phyloP scores from a whole-genome alignment of 495 filamentous ascomycete species.

The Entonaema liquescens region DNA sequence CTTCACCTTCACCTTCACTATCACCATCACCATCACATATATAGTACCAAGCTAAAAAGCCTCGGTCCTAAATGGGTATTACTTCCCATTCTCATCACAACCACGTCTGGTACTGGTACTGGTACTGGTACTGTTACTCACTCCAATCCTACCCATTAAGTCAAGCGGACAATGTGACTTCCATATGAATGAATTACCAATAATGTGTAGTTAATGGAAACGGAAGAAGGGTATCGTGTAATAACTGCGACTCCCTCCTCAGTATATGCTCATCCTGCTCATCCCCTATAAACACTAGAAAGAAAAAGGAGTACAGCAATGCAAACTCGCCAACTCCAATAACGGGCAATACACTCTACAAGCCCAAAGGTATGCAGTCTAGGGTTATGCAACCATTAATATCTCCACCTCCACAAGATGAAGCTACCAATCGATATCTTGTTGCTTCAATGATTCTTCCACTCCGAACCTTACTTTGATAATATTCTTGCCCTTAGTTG shows the following conservation, averaged over 20 bases:
- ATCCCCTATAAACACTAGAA: slow-evolving; percentile 6
- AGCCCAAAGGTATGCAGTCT: slow-evolving; percentile 15
- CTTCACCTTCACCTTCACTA: no score
- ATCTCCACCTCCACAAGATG: slow-evolving; percentile 9
- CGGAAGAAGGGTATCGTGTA: slow-evolving; percentile 43
- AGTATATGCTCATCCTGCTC: slow-evolving; percentile 15
- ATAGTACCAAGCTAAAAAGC: not conserved
- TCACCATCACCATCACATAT: not conserved
- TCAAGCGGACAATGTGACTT: not conserved
- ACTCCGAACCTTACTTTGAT: slow-evolving; percentile 7
- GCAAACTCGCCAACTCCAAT: slow-evolving; percentile 16
- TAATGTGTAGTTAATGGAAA: slow-evolving; percentile 16
- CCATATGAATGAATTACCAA: slow-evolving; percentile 22
- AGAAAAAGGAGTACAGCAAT: slow-evolving; percentile 28
- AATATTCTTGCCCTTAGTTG: slow-evolving; percentile 1
- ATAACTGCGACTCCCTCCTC: slow-evolving; percentile 24
- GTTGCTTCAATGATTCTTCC: slow-evolving; percentile 13
- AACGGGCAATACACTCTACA: slow-evolving; percentile 13
- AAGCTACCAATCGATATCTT: slow-evolving; percentile 18
- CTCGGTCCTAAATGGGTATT: not conserved
- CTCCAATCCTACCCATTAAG: not conserved
- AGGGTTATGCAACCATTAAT: slow-evolving; percentile 6
- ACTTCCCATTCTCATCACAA: slow-evolving; percentile 8
- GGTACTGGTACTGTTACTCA: no score
- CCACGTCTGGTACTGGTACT: no score